Evolutionary conservation across 306 rosid species (phyloP), one percentile per base, ranked within the genome.

Genomic region (Malus sieversii): DNA sequence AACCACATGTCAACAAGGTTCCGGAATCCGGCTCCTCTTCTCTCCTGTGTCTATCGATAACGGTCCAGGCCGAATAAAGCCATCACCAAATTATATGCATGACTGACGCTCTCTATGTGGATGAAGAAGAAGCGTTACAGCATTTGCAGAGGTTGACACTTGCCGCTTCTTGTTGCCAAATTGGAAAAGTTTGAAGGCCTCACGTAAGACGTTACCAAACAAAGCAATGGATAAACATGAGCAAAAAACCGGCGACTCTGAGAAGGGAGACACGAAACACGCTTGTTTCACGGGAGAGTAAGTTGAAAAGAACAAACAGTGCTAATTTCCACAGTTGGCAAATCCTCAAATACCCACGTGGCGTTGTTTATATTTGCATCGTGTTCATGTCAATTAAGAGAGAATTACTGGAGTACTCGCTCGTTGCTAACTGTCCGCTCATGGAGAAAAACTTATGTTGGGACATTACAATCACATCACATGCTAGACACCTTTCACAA

Each of bases 271-370:
- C 25, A 8, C 29, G 78, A 70, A 82, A 42, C 83, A 45, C 75
- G 80, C 80, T 58, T 27, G 48, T 74, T 78, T 79, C 86, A 75
- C 78, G 80, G 78, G 75, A 57, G 32, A 53, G 7, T 38, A 22
- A 35, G 52, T 8, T 8, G 5, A 35, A 35, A 4, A 16, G 4
- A 32, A 66, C 3, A 35, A 20, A 38, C 2, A 38, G 19, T 0
- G 19, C 53, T 48, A 48, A 48, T 48, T 16, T 48, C 16, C 20
- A 48, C 55, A 5, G 6, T 15, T 48, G 20, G 55, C 53, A 46
- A 46, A 46, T 46, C 5, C 18, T 5, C 16, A 16, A 46, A 14
- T 18, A 15, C 55, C 75, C 66, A 72, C 51, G 48, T 57, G 75
- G 16, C 52, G 42, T 6, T 35, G 6, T 15, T 5, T 48, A 48